Evolutionary conservation across 169 alveolate genomes (phyloP), one percentile per base, ranked within the genome.

Genomic region (Plasmodium fragile): DNA sequence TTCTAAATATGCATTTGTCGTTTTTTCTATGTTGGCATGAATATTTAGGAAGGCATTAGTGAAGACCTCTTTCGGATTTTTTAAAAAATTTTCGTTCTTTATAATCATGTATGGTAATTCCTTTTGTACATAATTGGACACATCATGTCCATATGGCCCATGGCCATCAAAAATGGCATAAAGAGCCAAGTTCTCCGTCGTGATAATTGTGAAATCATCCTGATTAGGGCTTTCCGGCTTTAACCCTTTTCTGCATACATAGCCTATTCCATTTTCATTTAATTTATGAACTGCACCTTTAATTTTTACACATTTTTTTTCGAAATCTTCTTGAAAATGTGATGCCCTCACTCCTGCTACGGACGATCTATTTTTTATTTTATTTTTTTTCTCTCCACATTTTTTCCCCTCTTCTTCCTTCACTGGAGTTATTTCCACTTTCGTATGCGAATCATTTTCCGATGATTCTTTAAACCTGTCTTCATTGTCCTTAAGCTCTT

Each of bases 101-200:
- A 89, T 89, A 89, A 89, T 89, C 90, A 79, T 89, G 28, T 89
- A 89, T 30, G 98, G 98, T 92, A 97, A 83, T 80, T 89, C 84
- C 53, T 95, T 93, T 80, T 97, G 97, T 5, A 97, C 96, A 87
- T 94, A 97, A 77, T 87, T 92, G 45, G 97, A 94, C 39, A 97
- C 97, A 82, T 97, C 97, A 92, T 97, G 99, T 13, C 99, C 99
- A 93, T 90, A 95, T 5, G 98, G 98, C 2, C 99, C 99, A 95
- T 97, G 99, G 16, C 99, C 99, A 87, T 97, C 99, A 85, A 97
- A 97, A 41, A 97, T 98, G n/a, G 98, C 98, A 84, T 95, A 97
- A 52, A 97, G 89, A 3, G 95, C 94, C 89, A 92, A 75, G 52
- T 82, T 82, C 59, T 95, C 97, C 83, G 95, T 95, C 11, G 94